Evolutionary conservation across 23 red algal species (phyloP).

Genomic region (Gracilariopsis chorda): DNA sequence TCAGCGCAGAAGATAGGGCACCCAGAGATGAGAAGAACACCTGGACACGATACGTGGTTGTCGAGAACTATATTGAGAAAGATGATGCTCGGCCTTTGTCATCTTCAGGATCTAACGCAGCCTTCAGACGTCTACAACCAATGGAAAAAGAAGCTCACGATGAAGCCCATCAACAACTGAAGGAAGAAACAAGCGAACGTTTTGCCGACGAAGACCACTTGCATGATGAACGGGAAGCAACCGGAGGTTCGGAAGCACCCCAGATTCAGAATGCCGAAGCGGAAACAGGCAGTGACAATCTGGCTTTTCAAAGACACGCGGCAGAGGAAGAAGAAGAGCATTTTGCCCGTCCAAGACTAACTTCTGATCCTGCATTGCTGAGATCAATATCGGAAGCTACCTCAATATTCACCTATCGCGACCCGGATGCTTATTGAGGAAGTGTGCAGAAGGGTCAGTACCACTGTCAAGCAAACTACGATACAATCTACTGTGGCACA

Average conservation of each 20-base stretch:
- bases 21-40: neutral
- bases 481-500: too few species aligned
- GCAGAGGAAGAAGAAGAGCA: neutral
- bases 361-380: neutral
- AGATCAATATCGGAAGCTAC: constrained; percentile 27
- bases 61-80: neutral
- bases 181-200: neutral
- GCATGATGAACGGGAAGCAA: neutral
- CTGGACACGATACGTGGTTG: neutral
- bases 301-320: neutral
- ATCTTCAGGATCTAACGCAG: neutral
- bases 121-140: neutral
- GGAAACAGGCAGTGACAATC: neutral
- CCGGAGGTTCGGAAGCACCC: neutral
- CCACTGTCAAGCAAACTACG: too few species aligned
- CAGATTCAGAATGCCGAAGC: neutral
- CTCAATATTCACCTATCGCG: constrained; percentile 32
- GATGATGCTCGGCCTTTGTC: neutral
- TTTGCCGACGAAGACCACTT: neutral
- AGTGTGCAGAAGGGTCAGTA: too few species aligned
- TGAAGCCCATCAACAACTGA: neutral
- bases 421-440: constrained; percentile 47
- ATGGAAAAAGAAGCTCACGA: neutral
- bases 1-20: neutral
- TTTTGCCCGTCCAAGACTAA: neutral